Evolutionary conservation across 306 rosid genomes (phyloP).

Genomic region (Herpetospermum pedunculosum): DNA sequence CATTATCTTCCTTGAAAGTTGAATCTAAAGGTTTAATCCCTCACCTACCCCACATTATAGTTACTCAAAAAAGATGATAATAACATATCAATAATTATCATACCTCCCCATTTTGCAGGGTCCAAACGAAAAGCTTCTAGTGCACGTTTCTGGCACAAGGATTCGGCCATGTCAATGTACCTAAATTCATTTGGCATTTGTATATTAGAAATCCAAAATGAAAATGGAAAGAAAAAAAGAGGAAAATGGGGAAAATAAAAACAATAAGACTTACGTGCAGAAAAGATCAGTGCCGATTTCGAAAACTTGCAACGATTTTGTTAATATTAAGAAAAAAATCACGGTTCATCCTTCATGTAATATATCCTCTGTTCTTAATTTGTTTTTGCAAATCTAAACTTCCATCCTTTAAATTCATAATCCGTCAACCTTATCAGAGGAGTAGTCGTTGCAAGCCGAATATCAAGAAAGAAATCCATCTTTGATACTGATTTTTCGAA

Average conservation of each 20-base stretch:
- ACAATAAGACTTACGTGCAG: neutral
- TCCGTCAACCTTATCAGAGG: neutral
- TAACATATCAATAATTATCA: neutral
- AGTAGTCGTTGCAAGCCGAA: neutral
- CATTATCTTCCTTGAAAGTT: neutral
- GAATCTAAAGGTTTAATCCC: neutral
- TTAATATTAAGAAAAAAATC: neutral
- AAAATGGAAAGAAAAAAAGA: neutral
- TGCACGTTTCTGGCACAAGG: slow-evolving; percentile 80
- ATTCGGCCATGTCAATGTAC: slow-evolving; percentile 90
- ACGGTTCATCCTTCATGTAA: neutral
- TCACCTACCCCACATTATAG: neutral
- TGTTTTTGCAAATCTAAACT: neutral
- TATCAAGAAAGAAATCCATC: neutral
- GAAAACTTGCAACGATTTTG: neutral
- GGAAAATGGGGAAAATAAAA: neutral
- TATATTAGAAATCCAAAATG: neutral
- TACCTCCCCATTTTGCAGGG: slow-evolving; percentile 97
- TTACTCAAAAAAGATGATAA: neutral
- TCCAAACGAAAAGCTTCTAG: slow-evolving; percentile 71
- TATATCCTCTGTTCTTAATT: neutral
- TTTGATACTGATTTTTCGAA: neutral
- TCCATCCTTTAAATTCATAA: neutral
- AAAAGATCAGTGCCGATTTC: neutral
- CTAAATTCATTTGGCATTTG: slow-evolving; percentile 24